phyloP scores from a whole-genome alignment of 768 basidiomycete genomes.

The Tubosaeta sp. region DNA sequence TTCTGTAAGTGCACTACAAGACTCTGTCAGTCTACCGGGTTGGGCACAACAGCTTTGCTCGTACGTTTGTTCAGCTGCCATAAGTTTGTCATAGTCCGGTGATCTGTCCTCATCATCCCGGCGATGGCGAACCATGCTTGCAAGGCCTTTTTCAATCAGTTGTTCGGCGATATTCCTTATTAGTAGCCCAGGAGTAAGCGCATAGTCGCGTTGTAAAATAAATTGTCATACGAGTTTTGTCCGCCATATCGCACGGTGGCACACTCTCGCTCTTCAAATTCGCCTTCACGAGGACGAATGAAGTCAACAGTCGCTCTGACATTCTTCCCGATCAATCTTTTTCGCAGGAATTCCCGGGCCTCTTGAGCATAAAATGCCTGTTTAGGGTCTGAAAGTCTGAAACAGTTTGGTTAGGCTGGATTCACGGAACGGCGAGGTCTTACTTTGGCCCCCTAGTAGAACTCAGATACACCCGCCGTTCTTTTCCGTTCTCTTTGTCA shows the following conservation, averaged over 20 bases:
- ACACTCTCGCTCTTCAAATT: slow-evolving; percentile 90
- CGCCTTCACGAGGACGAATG: slow-evolving; percentile 85
- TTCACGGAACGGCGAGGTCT: slow-evolving; percentile 12
- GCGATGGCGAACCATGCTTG: slow-evolving; percentile 85
- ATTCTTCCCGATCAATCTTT: slow-evolving; percentile 86
- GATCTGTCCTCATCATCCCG: slow-evolving; percentile 95
- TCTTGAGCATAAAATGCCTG: slow-evolving; percentile 88
- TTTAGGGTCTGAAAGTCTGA: slow-evolving; percentile 78
- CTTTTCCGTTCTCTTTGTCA: slow-evolving; percentile 67
- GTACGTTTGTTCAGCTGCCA: slow-evolving; percentile 90
- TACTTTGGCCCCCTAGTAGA: slow-evolving; percentile 85
- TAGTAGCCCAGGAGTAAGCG: slow-evolving; percentile 2
- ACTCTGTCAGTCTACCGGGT: slow-evolving; percentile 4
- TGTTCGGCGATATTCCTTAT: slow-evolving; percentile 87
- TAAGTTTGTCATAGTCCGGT: slow-evolving; percentile 93
- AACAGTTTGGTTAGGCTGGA: slow-evolving; percentile 2
- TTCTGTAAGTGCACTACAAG: slow-evolving; percentile 68
- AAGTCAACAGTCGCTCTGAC: slow-evolving; percentile 87
- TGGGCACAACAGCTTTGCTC: slow-evolving; percentile 20
- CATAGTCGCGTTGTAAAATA: not conserved
- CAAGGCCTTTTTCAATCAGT: slow-evolving; percentile 89
- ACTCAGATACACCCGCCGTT: slow-evolving; percentile 81
- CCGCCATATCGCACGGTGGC: slow-evolving; percentile 84
- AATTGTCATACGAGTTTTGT: slow-evolving; percentile 61
- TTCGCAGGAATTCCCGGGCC: slow-evolving; percentile 89